Base-by-base conservation (phyloP, 805 yeast genomes). In the Candida lessepsii region DNA sequence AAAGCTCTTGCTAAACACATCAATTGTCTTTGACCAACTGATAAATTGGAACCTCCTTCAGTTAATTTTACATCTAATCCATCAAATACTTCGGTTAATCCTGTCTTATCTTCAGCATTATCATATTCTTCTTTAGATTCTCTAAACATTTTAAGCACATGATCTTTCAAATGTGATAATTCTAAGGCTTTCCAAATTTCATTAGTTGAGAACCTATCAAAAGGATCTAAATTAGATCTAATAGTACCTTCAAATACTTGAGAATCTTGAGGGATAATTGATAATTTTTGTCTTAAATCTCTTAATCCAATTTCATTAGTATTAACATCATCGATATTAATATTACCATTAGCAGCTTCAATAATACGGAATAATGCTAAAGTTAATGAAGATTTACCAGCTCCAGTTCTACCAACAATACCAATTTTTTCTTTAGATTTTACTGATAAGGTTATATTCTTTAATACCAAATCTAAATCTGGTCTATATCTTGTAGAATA, bases 321-420 rank as follows among this genome's bases (percentile, higher is more conserved):
- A 50, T 83, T 65, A n/a, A 86, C 56, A 19, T 75, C 80, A 64
- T 90, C 96, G 50, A 89, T 83, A 11, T 65, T 67, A 51, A 89
- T 86, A 27, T 67, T 61, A 13, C 95, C 95, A 8, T 61, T 65
- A 5, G 81, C 78, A 2, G 84, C 76, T 61, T 90, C 96, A 53
- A 90, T 86, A 31, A 89, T 78, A 50, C 97, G 70, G 71, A 86
- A 89, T 28, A 89, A 65, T 0, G 96, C 93, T 53, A 87, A 65
- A 0, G 96, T 84, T 54, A 89, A 71, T 1, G 96, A 83, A 0
- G 93, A 83, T 61, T 89, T 89, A 48, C 98, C 98, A 2, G 97
- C 97, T 48, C 98, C 98, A 0, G 98, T 90, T 57, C 98, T 77
- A 18, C 98, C 98, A 41, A 91, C 97, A 61, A 90, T 89, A 46